phyloP scores from a whole-genome alignment of 2,329 filamentous ascomycete genomes.

The Colletotrichum destructivum region DNA sequence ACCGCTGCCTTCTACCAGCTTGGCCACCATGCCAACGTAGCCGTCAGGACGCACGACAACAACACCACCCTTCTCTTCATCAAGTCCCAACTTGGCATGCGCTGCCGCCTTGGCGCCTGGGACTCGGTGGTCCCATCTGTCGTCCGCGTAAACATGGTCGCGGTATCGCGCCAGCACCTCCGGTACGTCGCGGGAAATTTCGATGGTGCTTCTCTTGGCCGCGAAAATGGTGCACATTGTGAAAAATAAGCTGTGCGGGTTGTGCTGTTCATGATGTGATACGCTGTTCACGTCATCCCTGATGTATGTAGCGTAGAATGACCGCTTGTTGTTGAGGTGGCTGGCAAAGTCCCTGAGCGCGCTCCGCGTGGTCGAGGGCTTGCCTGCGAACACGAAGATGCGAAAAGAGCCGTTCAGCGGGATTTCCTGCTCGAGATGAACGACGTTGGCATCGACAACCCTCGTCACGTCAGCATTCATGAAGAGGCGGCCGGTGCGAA shows the following conservation, averaged over 20 bases:
- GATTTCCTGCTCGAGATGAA: conserved; percentile 91
- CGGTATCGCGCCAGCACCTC: conserved; percentile 80
- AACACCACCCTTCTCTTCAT: conserved; percentile 80
- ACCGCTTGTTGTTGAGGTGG: conserved; percentile 74
- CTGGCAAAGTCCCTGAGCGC: conserved; percentile 80
- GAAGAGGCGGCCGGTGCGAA: conserved; percentile 82
- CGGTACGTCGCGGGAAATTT: conserved; percentile 81
- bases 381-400: conserved; percentile 88
- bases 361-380: conserved; percentile 68
- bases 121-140: conserved; percentile 80
- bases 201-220: conserved; percentile 75
- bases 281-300: conserved; percentile 74
- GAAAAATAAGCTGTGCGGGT: conserved; percentile 88
- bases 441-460: conserved; percentile 89
- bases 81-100: conserved; percentile 89
- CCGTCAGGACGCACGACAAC: conserved; percentile 90
- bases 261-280: conserved; percentile 84
- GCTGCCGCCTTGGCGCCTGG: conserved; percentile 80
- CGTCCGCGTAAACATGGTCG: conserved; percentile 89
- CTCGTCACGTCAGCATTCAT: conserved; percentile 86
- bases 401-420: conserved; percentile 91
- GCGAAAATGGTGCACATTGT: conserved; percentile 85
- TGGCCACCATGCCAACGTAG: conserved; percentile 84
- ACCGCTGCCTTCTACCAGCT: conserved; percentile 80
- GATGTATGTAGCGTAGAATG: conserved; percentile 80